These are phyloP conservation scores for Caloboletus firmus DNA, from an alignment of 1,284 basidiomycete species.

Conservation along the genomic window DNA sequence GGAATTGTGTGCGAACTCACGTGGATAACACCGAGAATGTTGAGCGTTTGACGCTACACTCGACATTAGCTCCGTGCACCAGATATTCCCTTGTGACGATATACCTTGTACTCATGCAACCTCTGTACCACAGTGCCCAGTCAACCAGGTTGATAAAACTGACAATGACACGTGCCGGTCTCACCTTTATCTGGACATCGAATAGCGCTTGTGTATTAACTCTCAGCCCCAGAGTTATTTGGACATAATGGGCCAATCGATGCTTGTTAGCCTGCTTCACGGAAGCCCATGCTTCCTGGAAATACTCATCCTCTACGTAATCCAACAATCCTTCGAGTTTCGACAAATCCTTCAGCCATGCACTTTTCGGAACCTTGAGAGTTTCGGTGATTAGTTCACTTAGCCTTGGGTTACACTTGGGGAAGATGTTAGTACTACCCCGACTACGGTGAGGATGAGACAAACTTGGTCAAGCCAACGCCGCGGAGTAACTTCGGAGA, in stretches of 20 bases:
- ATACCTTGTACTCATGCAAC: constrained; percentile 84
- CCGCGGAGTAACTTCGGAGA: constrained; percentile 66
- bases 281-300: constrained; percentile 77
- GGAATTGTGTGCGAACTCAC: constrained; percentile 42
- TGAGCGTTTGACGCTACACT: constrained; percentile 74
- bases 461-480: constrained; percentile 82
- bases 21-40: constrained; percentile 84
- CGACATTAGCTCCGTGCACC: background rate
- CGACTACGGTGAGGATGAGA: background rate
- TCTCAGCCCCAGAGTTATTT: constrained; percentile 69
- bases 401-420: constrained; percentile 82
- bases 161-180: background rate
- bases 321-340: constrained; percentile 69
- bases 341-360: constrained; percentile 79
- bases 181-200: constrained; percentile 88
- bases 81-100: background rate
- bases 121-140: constrained; percentile 43
- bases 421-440: constrained; percentile 4
- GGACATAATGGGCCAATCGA: constrained; percentile 75
- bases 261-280: constrained; percentile 89
- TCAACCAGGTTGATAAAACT: background rate
- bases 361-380: constrained; percentile 68
- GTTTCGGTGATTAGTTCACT: constrained; percentile 81
- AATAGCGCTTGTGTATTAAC: constrained; percentile 85
- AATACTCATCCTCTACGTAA: constrained; percentile 67